Evolutionary conservation across 164 flowering plant genomes (phyloP), one percentile per base, ranked within the genome.

Genomic region (Litsea cubeba): DNA sequence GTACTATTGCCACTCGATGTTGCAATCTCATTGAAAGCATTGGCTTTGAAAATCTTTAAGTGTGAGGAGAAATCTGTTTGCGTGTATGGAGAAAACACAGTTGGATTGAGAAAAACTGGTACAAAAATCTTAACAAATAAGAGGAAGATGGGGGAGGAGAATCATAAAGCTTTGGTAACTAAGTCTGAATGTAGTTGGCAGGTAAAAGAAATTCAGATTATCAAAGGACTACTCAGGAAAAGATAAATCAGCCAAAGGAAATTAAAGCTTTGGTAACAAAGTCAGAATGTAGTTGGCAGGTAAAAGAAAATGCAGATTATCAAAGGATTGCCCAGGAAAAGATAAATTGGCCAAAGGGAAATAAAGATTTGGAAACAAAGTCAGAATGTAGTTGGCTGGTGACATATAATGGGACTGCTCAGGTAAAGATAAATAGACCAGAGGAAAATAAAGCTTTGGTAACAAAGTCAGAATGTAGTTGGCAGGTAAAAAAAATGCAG

Each of bases 1-100:
- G 79, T 94, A 12, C 89, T 94, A 69, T 54, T 81, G 67, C 96
- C 98, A 10, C 62, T 94, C 71, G 98, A 91, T 54, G 74, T 94
- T 58, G 70, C 83, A 8, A 66, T 91, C 73, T 91, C 98, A 23
- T 69, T 94, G 77, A 85, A 82, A 78, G 11, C 89, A 74, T 30
- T 92, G n/a, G 89, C 91, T 0, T 69, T 80, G 81, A 87, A 84
- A 74, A 76, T 83, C 70, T 23, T 85, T 67, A 84, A 79, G 80
- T 81, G 65, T 72, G 60, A 85, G 80, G 83, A 85, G 80, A 87
- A 80, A 74, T 26, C 72, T 2, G 7, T 51, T 68, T 64, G 73
- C 8, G 78, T 70, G 68, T 46, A 80, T 54, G 81, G 76, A 46
- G 72, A 70, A 51, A 69, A 50, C 51, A 54, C 71, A 10, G 23